These are phyloP conservation scores for Pseudogymnoascus sp. DNA, from an alignment of 2,329 filamentous ascomycete species.

Conservation along the genomic window DNA sequence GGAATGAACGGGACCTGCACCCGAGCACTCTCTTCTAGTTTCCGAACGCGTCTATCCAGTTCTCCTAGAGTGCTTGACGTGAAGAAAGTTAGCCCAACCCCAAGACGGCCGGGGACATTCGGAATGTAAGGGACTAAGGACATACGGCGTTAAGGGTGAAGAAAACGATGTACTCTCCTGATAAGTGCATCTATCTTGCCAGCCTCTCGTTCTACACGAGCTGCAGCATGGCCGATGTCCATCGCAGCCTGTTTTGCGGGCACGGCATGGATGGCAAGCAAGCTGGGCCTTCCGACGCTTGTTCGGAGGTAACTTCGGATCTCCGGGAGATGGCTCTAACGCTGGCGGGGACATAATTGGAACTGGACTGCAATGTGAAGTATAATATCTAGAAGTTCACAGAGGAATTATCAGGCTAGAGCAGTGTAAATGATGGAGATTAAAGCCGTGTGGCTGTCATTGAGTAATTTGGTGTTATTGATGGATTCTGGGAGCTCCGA, in stretches of 20 bases:
- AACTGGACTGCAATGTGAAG: slow-evolving; percentile 7
- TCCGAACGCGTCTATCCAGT: not conserved
- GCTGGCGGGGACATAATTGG: not conserved
- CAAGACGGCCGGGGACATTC: not conserved
- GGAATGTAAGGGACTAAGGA: not conserved
- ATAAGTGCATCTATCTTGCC: slow-evolving; percentile 11
- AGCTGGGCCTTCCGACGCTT: slow-evolving; percentile 12
- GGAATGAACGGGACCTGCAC: not conserved
- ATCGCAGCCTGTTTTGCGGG: slow-evolving; percentile 15
- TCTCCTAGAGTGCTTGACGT: not conserved
- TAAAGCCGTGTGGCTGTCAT: not conserved
- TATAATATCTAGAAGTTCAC: not conserved
- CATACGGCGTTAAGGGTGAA: not conserved
- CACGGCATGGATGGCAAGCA: slow-evolving; percentile 14
- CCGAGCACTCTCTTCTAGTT: not conserved
- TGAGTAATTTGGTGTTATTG: not conserved
- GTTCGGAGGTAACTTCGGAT: not conserved
- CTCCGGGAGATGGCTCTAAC: not conserved
- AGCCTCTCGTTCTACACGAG: slow-evolving; percentile 10
- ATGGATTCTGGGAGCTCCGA: not conserved
- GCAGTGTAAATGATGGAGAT: not conserved
- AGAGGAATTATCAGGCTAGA: not conserved
- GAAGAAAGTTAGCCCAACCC: not conserved
- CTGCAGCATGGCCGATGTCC: slow-evolving; percentile 12
- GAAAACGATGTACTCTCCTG: slow-evolving; percentile 9